phyloP scores from a whole-genome alignment of 257 asterid species.

The Capsicum chinense region DNA sequence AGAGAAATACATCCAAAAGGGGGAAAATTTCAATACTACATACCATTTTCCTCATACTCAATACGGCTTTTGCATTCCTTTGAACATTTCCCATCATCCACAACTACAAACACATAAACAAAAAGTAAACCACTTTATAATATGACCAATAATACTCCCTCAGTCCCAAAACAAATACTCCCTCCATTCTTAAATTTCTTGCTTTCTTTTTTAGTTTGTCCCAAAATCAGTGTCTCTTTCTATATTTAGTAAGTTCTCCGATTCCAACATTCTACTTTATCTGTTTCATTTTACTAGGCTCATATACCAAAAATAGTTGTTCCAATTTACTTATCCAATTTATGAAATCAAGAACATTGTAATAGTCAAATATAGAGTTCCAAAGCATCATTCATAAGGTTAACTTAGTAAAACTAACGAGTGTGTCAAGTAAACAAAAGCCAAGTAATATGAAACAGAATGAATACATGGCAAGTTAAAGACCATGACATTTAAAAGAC shows the following conservation, averaged over 20 bases:
- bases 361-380: too few relatives aligned
- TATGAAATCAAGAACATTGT: too few relatives aligned
- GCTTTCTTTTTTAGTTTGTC: not conserved
- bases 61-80: slow-evolving; percentile 30
- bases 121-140: slow-evolving; percentile 16
- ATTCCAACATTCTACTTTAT: not conserved
- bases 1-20: not conserved
- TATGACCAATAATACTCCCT: not conserved
- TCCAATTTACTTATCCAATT: too few relatives aligned
- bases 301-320: too few relatives aligned
- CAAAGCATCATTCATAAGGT: too few relatives aligned
- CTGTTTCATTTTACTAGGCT: too few relatives aligned
- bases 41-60: slow-evolving; percentile 51
- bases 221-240: not conserved
- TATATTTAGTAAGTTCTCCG: not conserved
- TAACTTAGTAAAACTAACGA: too few relatives aligned
- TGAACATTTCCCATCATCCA: slow-evolving; percentile 39
- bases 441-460: too few relatives aligned
- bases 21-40: not conserved
- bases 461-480: too few relatives aligned
- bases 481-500: not conserved
- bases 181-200: not conserved
- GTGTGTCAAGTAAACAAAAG: too few relatives aligned
- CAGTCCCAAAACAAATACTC: not conserved
- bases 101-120: slow-evolving; percentile 44